Evolutionary conservation across 257 asterid species (phyloP), one percentile per base, ranked within the genome.

Genomic region (Penstemon newberryi): DNA sequence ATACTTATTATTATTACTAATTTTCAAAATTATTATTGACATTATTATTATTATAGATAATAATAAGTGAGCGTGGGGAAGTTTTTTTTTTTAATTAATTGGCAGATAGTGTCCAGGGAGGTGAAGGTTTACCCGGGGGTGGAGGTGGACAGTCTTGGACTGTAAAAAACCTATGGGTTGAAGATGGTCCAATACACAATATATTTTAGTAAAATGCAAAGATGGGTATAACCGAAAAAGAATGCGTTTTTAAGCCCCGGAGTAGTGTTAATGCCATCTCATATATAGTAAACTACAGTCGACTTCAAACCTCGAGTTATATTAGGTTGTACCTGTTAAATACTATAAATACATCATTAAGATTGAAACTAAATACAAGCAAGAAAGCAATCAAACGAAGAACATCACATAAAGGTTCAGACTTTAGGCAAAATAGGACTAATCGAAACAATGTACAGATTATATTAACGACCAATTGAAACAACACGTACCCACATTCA

Each of bases 201-300:
- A 77, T 69, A 83, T 86, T 71, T 82, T 77, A 71, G 87, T 71
- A 65, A 82, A 75, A 76, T 65, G 75, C 53, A 85, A 67, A 11
- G 97, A 89, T 18, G 95, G 90, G 70, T 80, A 83, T 11, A 75
- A 41, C 73, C 71, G 78, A 51, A 79, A 86, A 33, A 15, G 84
- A 83, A 57, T 74, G 80, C 8, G 80, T 56, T 70, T 80, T 85
- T 66, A 94, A 75, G 79, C 97, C 94, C 73, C 86, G 83, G 71
- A 88, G 81, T 79, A 94, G 67, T 44, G 95, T 87, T 73, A 89
- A 73, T 47, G 96, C 89, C 99, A 91, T 94, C 64, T 74, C 69
- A 57, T 15, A 15, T 60, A 65, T 38, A 15, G 18, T 15, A 15
- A 15, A 15, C 18, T 15, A 0, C 18, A 15, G 43, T 44, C 54